Conservation (phyloP, 768 basidiomycete genomes). For the Mycena rosella region DNA sequence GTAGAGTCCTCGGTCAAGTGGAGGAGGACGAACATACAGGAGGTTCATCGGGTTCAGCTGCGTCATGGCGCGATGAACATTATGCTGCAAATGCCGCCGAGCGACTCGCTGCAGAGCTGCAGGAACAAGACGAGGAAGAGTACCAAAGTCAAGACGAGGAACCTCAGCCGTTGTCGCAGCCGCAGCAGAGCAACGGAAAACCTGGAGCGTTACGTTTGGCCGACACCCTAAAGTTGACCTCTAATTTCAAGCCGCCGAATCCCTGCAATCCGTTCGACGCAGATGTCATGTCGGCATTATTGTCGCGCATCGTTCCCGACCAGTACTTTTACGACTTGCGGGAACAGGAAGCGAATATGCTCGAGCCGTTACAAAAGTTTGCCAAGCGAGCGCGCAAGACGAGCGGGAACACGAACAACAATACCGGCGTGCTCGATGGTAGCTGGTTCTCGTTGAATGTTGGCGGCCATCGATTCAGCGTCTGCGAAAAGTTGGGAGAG, state of each 20-base stretch:
- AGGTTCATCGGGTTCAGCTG: slow-evolving; percentile 43
- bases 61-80: slow-evolving; percentile 51
- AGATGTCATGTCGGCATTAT: slow-evolving; percentile 69
- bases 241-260: slow-evolving; percentile 81
- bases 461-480: slow-evolving; percentile 73
- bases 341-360: slow-evolving; percentile 63
- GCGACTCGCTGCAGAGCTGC: slow-evolving; percentile 64
- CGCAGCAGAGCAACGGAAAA: slow-evolving; percentile 51
- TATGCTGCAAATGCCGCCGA: slow-evolving; percentile 67
- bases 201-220: slow-evolving; percentile 74
- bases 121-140: slow-evolving; percentile 50
- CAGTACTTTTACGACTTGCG: slow-evolving; percentile 72
- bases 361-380: slow-evolving; percentile 82
- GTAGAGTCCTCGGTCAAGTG: slow-evolving; percentile 44
- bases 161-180: slow-evolving; percentile 43
- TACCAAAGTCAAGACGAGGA: slow-evolving; percentile 40
- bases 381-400: slow-evolving; percentile 64
- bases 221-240: slow-evolving; percentile 71
- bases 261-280: slow-evolving; percentile 91
- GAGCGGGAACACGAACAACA: slow-evolving; percentile 51
- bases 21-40: slow-evolving; percentile 39
- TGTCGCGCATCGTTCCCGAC: slow-evolving; percentile 74
- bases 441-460: slow-evolving; percentile 68
- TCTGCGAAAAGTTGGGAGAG: slow-evolving; percentile 93
- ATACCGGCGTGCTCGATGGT: slow-evolving; percentile 50